These are phyloP conservation scores for Colletotrichum sansevieriae DNA, from an alignment of 2,329 filamentous ascomycete species.

Conservation along the genomic window DNA sequence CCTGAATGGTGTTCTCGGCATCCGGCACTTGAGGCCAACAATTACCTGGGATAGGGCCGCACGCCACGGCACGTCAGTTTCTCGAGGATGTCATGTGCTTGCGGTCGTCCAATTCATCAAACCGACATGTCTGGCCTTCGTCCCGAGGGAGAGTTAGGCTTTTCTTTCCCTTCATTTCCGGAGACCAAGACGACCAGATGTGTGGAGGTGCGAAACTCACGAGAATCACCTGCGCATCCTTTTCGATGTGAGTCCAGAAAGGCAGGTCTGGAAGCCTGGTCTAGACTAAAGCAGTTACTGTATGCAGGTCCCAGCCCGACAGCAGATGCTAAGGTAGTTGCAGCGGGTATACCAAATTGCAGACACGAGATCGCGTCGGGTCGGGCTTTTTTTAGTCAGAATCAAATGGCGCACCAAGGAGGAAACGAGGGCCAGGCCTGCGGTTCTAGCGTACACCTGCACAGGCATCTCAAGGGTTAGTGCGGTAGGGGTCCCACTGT, in stretches of 20 bases:
- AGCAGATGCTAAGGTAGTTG: background rate
- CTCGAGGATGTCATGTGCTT: background rate
- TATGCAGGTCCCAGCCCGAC: background rate
- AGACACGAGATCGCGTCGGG: slow-evolving; percentile 11
- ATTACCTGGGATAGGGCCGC: background rate
- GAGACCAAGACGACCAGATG: slow-evolving; percentile 10
- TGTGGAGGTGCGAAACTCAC: slow-evolving; percentile 3
- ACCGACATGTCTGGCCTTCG: slow-evolving; percentile 12
- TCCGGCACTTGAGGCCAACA: slow-evolving; percentile 13
- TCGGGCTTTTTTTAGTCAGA: slow-evolving; percentile 9
- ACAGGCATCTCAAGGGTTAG: too few species aligned
- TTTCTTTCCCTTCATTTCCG: background rate
- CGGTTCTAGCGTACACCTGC: slow-evolving; percentile 5
- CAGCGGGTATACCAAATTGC: slow-evolving; percentile 7
- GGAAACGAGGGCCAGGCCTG: background rate
- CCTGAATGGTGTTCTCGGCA: slow-evolving; percentile 24
- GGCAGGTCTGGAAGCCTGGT: background rate
- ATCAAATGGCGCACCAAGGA: slow-evolving; percentile 2
- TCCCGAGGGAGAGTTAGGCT: slow-evolving; percentile 17
- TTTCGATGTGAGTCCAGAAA: background rate
- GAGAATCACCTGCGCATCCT: background rate
- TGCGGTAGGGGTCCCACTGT: too few species aligned
- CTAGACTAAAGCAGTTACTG: background rate
- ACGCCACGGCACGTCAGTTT: background rate
- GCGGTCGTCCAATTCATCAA: background rate